Evolutionary conservation across 108 stramenopile species (phyloP).

Genomic region (Cyclotella kingstonii): DNA sequence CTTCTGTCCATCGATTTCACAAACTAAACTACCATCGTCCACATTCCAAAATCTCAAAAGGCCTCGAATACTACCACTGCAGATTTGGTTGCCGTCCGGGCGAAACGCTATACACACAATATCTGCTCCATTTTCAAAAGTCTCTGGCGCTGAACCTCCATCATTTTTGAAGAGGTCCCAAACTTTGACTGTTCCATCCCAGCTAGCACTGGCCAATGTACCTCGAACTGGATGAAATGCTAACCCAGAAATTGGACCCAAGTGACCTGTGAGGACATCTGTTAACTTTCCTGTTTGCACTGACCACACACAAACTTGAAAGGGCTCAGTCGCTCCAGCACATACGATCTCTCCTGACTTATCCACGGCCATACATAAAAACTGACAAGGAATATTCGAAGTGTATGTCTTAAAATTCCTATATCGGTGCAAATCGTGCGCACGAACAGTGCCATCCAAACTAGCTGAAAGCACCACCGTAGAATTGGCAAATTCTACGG

Average conservation of each 20-base stretch:
- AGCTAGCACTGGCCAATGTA: slow-evolving; percentile 88
- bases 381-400: slow-evolving; percentile 89
- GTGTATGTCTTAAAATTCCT: slow-evolving; percentile 94
- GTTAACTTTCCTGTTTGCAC: slow-evolving; percentile 90
- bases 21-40: slow-evolving; percentile 73
- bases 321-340: slow-evolving; percentile 91
- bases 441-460: slow-evolving; percentile 96
- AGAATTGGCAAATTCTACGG: slow-evolving; percentile 83
- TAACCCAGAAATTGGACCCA: slow-evolving; percentile 85
- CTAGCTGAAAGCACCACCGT: slow-evolving; percentile 91
- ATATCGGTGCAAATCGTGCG: slow-evolving; percentile 96
- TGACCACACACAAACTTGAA: slow-evolving; percentile 93
- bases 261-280: slow-evolving; percentile 95
- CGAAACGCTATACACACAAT: slow-evolving; percentile 94
- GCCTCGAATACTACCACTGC: slow-evolving; percentile 93
- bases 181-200: slow-evolving; percentile 97
- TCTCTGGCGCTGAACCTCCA: slow-evolving; percentile 76
- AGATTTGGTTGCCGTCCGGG: slow-evolving; percentile 94
- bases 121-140: slow-evolving; percentile 89
- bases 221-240: slow-evolving; percentile 80
- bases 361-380: slow-evolving; percentile 93
- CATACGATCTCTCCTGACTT: slow-evolving; percentile 92
- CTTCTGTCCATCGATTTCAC: slow-evolving; percentile 86
- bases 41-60: slow-evolving; percentile 91
- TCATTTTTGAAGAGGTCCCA: slow-evolving; percentile 95